Base-by-base conservation (phyloP, 192 early-diverging fungal species). In the Coemansia erecta region DNA sequence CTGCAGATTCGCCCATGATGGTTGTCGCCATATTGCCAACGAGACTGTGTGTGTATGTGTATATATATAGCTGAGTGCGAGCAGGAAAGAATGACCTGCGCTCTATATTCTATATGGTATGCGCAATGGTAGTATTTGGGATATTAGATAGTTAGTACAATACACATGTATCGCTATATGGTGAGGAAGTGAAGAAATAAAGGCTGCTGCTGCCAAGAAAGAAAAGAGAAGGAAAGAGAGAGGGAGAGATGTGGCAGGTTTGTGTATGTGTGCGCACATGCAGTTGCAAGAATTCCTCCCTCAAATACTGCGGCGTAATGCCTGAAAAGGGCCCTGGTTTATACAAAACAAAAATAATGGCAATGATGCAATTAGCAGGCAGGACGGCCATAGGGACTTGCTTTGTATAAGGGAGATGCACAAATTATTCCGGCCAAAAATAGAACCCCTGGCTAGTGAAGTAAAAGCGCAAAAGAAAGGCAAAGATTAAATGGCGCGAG, bases 281-380 rank as follows among this genome's bases (percentile, higher is more conserved):
- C 35, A 37, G 6, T 37, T 37, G 35, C 35, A 11, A 37, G 35
- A 37, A 37, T 37, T 37, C 35, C 35, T 8, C 10, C 35, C 35
- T 10, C 35, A 37, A 37, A 37, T 37, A 37, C 35, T 37, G 35
- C 35, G 35, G 35, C 35, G 8, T 37, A 5, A 2, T 37, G 8
- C 35, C 10, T 37, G 10, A 37, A 37, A 37, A 11, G 35, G 48
- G 24, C 23, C 24, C 23, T 22, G 26, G 15, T 50, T 45, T 6
- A 17, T 6, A 50, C 15, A 50, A 50, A 50, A 28, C 13, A 28
- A 50, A 12, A 50, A 50, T 23, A 50, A n/a, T n/a, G 26, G 11
- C n/a, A 4, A 50, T 50, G 48, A 50, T 50, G 48, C 48, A 50
- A 50, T 50, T 50, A n/a, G 26, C 48, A 28, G 23, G 13, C 23